Evolutionary conservation across 2,329 filamentous ascomycete genomes (phyloP).

Genomic region (Aspergillus melleus): DNA sequence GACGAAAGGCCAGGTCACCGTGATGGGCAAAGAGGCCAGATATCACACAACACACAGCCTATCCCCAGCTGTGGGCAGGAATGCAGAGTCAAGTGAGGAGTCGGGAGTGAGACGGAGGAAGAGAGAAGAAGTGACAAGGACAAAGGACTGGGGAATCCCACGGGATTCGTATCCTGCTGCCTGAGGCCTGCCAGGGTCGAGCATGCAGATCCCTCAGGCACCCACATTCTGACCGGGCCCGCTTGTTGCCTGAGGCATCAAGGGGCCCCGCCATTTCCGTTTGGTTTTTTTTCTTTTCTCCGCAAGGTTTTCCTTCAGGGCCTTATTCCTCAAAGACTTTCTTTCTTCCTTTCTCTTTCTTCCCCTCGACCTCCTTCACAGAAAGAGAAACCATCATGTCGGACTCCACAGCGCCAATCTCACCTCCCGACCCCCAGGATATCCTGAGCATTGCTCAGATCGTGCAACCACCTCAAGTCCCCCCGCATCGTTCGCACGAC

Average conservation of each 20-base stretch:
- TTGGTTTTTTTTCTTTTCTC: neutral
- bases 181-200: neutral
- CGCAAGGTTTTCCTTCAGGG: neutral
- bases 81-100: neutral
- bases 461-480: conserved; percentile 48
- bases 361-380: neutral
- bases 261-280: neutral
- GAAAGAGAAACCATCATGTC: neutral
- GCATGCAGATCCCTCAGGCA: conserved; percentile 24
- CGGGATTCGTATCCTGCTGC: conserved; percentile 10
- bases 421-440: conserved; percentile 25
- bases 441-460: conserved; percentile 40
- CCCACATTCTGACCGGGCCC: conserved; percentile 22
- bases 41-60: neutral
- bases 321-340: neutral
- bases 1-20: neutral
- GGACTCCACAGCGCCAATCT: neutral
- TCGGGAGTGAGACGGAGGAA: neutral
- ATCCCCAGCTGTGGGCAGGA: too few relatives aligned
- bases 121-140: neutral
- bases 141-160: neutral
- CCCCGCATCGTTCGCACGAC: conserved; percentile 66
- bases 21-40: neutral
- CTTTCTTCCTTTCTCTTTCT: neutral
- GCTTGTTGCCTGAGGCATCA: conserved; percentile 4